These are phyloP conservation scores for Colletotrichum navitas DNA, from an alignment of 2,329 filamentous ascomycete species.

Conservation along the genomic window DNA sequence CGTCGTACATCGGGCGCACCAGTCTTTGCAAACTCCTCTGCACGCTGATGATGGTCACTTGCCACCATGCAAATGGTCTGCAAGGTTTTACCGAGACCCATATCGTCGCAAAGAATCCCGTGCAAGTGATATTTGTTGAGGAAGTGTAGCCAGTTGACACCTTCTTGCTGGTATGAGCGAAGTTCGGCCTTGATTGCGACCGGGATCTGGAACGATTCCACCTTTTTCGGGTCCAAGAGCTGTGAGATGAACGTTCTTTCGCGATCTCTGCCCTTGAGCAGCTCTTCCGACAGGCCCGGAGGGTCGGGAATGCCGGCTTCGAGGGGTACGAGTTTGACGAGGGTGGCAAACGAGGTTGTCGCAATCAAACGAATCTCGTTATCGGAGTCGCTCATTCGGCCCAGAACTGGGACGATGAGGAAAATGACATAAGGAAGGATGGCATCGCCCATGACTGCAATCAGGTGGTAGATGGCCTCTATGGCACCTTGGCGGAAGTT, in stretches of 20 bases:
- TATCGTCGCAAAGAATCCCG: constrained; percentile 98
- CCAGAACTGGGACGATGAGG: constrained; percentile 95
- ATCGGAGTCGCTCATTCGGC: constrained; percentile 98
- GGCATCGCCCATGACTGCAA: constrained; percentile 96
- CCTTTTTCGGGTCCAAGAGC: constrained; percentile 95
- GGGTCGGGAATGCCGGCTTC: constrained; percentile 98
- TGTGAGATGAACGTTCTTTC: constrained; percentile 98
- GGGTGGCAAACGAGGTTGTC: constrained; percentile 95
- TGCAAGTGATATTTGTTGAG: constrained; percentile 98
- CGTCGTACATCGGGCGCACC: constrained; percentile 81
- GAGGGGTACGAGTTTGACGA: constrained; percentile 96
- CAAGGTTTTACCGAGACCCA: constrained; percentile 97
- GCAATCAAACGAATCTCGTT: constrained; percentile 94
- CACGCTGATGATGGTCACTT: constrained; percentile 94
- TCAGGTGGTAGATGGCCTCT: constrained; percentile 95
- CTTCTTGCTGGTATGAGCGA: constrained; percentile 97
- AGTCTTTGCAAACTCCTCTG: constrained; percentile 89
- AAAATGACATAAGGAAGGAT: constrained; percentile 99
- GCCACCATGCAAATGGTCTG: constrained; percentile 98
- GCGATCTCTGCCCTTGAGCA: constrained; percentile 90
- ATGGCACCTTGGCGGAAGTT: constrained; percentile 93
- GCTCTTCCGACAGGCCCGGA: constrained; percentile 87
- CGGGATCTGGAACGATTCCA: constrained; percentile 92
- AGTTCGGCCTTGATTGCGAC: constrained; percentile 97
- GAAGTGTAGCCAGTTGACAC: constrained; percentile 98